These are phyloP conservation scores for Ophiostoma montium DNA, from an alignment of 2,329 filamentous ascomycete species.

Conservation along the genomic window DNA sequence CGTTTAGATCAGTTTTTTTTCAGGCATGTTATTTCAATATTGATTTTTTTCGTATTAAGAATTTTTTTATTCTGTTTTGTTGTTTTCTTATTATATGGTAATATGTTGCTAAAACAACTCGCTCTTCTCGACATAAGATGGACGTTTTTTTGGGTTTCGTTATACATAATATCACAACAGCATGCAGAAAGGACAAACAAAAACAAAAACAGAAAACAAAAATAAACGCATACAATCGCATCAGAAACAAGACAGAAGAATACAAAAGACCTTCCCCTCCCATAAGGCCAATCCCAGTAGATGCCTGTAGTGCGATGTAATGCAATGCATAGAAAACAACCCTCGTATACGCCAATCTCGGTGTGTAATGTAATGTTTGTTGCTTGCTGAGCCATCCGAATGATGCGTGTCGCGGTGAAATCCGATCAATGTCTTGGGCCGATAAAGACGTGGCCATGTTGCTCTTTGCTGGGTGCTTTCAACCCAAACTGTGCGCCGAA, in stretches of 20 bases:
- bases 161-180: neutral
- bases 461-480: neutral
- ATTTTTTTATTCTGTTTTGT: neutral
- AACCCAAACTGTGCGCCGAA: neutral
- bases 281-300: neutral
- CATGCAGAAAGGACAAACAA: neutral
- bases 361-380: neutral
- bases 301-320: neutral
- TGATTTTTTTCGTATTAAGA: too few relatives aligned
- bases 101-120: neutral
- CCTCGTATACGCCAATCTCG: neutral
- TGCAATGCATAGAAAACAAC: neutral
- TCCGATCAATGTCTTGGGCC: neutral
- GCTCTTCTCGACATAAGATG: neutral
- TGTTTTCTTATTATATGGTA: neutral
- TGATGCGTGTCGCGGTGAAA: neutral
- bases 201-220: neutral
- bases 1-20: too few relatives aligned
- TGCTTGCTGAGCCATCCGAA: neutral
- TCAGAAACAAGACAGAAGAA: neutral
- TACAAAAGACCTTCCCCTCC: neutral
- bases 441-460: neutral
- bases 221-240: neutral
- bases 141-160: constrained; percentile 2
- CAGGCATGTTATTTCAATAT: neutral